These are phyloP conservation scores for Przewalskia tangutica DNA, from an alignment of 257 asterid genomes.

Conservation along the genomic window DNA sequence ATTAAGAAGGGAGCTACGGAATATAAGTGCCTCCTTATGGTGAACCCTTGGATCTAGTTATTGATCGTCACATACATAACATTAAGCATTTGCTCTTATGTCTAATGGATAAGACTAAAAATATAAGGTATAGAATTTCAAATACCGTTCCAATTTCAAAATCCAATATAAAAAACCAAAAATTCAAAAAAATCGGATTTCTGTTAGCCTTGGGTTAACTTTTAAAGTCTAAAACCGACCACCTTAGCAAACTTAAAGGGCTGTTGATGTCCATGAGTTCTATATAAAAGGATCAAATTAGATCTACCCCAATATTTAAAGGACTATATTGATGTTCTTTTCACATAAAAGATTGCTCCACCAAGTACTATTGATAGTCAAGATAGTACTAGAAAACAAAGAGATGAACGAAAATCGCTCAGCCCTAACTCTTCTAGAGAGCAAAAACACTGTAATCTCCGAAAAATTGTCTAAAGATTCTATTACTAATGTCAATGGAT, in stretches of 20 bases:
- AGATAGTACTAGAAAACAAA: background rate
- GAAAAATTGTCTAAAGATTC: constrained; percentile 12
- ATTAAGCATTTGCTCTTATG: too few species aligned
- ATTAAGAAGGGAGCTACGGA: too few species aligned
- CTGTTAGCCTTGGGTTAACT: background rate
- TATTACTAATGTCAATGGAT: background rate
- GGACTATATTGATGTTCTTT: background rate
- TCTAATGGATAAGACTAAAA: too few species aligned
- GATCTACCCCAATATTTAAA: background rate
- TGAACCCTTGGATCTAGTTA: too few species aligned
- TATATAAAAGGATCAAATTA: background rate
- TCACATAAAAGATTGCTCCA: background rate
- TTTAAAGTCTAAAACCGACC: background rate
- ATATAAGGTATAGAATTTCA: too few species aligned
- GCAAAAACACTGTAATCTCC: constrained; percentile 8
- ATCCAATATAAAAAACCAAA: too few species aligned
- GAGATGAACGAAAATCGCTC: background rate
- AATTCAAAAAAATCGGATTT: too few species aligned
- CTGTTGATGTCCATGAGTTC: background rate
- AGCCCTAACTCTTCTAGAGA: background rate
- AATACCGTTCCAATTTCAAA: too few species aligned
- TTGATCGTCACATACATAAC: too few species aligned
- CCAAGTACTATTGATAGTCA: background rate
- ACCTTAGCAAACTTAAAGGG: background rate
- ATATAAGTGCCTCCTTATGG: too few species aligned